A percentile compares a stretch with the other conserved stretches of the same genome.
These are phyloP conservation scores for Coemansia sp. DNA, from an alignment of 192 early-diverging fungal species.

Conservation along the genomic window DNA sequence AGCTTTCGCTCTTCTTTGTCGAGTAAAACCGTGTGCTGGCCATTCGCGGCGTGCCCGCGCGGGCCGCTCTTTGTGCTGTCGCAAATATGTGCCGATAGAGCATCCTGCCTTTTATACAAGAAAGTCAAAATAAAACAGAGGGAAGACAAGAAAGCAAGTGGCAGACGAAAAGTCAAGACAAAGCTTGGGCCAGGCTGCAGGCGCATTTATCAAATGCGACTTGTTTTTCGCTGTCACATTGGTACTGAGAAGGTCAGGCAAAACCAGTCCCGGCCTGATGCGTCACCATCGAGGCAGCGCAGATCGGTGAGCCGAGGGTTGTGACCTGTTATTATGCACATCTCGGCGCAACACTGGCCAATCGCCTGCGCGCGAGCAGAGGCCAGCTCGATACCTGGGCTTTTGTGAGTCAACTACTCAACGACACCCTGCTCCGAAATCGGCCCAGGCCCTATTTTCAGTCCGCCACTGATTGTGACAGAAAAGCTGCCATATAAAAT, in stretches of 20 bases:
- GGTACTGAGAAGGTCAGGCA: neutral
- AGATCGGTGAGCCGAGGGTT: neutral
- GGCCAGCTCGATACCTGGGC: neutral
- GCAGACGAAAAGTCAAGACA: neutral
- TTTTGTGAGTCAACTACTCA: slow-evolving; percentile 7
- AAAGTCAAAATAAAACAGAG: neutral
- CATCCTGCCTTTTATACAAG: slow-evolving; percentile 7
- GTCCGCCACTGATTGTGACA: slow-evolving; percentile 1
- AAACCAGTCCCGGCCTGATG: neutral
- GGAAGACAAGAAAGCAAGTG: neutral
- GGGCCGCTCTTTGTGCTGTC: slow-evolving; percentile 19
- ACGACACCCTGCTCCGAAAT: slow-evolving; percentile 4
- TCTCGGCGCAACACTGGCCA: neutral
- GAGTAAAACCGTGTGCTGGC: slow-evolving; percentile 8
- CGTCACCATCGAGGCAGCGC: slow-evolving; percentile 6
- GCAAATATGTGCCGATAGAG: slow-evolving; percentile 16
- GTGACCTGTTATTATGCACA: neutral
- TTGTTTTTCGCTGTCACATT: too few species aligned
- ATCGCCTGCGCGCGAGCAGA: slow-evolving; percentile 7
- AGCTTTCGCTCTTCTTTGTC: slow-evolving; percentile 16
- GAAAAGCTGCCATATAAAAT: neutral
- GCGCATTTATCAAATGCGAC: neutral
- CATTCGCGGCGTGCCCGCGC: slow-evolving; percentile 14
- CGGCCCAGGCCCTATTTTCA: slow-evolving; percentile 1
- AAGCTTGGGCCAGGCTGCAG: neutral